Evolutionary conservation across 805 yeast genomes (phyloP).

Genomic region (Candida quercuum): DNA sequence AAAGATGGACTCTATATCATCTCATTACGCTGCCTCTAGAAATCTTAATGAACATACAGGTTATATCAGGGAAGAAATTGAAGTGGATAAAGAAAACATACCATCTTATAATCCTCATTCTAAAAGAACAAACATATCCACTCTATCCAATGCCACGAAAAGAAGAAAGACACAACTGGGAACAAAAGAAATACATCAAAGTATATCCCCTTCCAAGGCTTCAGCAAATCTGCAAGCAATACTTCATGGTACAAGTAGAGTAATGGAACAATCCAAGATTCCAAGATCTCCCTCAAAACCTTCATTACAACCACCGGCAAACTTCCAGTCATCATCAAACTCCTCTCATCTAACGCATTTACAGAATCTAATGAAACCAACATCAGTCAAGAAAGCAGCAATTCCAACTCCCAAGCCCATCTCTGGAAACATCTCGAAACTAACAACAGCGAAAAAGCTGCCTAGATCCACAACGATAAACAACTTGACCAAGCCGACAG

Average conservation of each 20-base stretch:
- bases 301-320: constrained; percentile 1
- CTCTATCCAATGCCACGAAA: constrained; percentile 15
- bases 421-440: neutral
- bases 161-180: constrained; percentile 21
- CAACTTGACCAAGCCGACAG: neutral
- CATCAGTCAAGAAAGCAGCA: no score
- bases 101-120: constrained; percentile 21
- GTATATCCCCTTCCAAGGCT: constrained; percentile 1
- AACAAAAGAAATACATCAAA: constrained; percentile 8
- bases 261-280: constrained; percentile 1
- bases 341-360: no score
- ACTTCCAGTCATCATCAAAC: constrained; percentile 1
- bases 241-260: neutral
- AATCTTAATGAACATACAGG: constrained; percentile 1
- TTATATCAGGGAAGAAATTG: constrained; percentile 11
- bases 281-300: constrained; percentile 11
- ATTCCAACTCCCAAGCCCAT: no score
- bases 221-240: constrained; percentile 1
- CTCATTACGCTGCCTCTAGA: constrained; percentile 26
- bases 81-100: constrained; percentile 19
- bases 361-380: no score
- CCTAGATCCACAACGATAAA: neutral
- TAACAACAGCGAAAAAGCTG: neutral
- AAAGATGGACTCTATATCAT: constrained; percentile 28
- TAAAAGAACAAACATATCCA: constrained; percentile 15